These are phyloP conservation scores for Metroxylon sagu DNA, from an alignment of 176 grass and related monocot genomes.

Conservation along the genomic window DNA sequence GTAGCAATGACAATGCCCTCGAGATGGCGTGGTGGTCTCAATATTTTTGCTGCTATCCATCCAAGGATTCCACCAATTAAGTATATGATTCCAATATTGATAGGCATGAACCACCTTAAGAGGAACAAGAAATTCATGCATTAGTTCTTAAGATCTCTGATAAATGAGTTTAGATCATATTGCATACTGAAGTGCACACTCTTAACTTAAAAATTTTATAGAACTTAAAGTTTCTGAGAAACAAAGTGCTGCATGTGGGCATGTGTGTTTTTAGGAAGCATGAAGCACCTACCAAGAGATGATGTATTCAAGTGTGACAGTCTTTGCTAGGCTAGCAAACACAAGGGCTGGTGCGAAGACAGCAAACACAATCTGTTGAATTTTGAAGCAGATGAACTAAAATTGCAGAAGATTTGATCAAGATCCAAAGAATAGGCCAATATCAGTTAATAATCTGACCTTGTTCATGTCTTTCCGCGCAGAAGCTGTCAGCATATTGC, in stretches of 20 bases:
- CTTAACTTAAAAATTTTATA: neutral
- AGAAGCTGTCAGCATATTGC: slow-evolving; percentile 12
- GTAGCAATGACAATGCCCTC: slow-evolving; percentile 53
- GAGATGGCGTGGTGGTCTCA: slow-evolving; percentile 54
- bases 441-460: neutral
- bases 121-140: neutral
- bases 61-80: slow-evolving; percentile 51
- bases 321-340: slow-evolving; percentile 22
- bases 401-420: too few relatives aligned
- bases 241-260: neutral
- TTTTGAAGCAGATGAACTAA: too few relatives aligned
- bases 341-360: slow-evolving; percentile 22
- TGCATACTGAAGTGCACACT: neutral
- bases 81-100: slow-evolving; percentile 78
- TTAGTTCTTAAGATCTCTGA: too few relatives aligned
- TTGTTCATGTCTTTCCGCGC: slow-evolving; percentile 29
- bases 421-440: too few relatives aligned
- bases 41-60: slow-evolving; percentile 54
- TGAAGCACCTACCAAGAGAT: slow-evolving; percentile 63
- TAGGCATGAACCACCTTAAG: slow-evolving; percentile 93
- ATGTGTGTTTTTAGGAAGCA: neutral
- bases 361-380: slow-evolving; percentile 17
- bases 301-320: slow-evolving; percentile 25
- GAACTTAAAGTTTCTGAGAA: neutral
- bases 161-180: neutral